Evolutionary conservation across 169 alveolate genomes (phyloP).

Genomic region (Babesia divergens): DNA sequence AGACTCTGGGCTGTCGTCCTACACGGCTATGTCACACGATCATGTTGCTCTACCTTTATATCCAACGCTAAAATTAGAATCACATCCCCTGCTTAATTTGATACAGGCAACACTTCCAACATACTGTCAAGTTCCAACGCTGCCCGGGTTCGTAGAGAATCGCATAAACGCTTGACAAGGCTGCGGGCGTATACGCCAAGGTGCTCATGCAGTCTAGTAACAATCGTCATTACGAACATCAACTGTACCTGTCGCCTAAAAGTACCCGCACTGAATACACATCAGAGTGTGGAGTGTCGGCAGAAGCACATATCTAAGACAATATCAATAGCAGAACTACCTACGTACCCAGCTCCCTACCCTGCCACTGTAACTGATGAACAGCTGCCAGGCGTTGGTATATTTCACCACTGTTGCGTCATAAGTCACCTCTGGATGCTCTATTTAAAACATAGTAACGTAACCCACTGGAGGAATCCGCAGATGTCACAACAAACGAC

Average conservation of each 20-base stretch:
- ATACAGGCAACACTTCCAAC: neutral
- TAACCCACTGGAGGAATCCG: neutral
- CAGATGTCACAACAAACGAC: conserved; percentile 11
- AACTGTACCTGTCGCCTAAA: conserved; percentile 52
- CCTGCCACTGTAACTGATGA: conserved; percentile 38
- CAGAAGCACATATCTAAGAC: conserved; percentile 43
- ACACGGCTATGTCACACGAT: neutral
- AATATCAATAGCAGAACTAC: neutral
- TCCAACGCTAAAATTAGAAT: conserved; percentile 42
- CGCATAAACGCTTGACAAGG: conserved; percentile 42
- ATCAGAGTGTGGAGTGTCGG: conserved; percentile 47
- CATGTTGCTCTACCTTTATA: conserved; percentile 7
- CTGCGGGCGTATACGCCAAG: conserved; percentile 50
- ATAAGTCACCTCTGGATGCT: conserved; percentile 17
- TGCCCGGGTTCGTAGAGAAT: conserved; percentile 19
- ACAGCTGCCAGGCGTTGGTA: conserved; percentile 63
- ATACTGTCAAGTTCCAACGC: conserved; percentile 33
- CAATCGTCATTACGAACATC: neutral
- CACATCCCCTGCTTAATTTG: conserved; percentile 6
- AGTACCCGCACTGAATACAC: conserved; percentile 37
- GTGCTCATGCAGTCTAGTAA: conserved; percentile 45
- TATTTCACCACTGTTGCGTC: conserved; percentile 15
- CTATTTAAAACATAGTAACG: too few relatives aligned
- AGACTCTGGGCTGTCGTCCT: conserved; percentile 38
- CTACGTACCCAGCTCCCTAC: conserved; percentile 52